These are phyloP conservation scores for Geosmithia putterillii DNA, from an alignment of 2,329 filamentous ascomycete species.

Conservation along the genomic window DNA sequence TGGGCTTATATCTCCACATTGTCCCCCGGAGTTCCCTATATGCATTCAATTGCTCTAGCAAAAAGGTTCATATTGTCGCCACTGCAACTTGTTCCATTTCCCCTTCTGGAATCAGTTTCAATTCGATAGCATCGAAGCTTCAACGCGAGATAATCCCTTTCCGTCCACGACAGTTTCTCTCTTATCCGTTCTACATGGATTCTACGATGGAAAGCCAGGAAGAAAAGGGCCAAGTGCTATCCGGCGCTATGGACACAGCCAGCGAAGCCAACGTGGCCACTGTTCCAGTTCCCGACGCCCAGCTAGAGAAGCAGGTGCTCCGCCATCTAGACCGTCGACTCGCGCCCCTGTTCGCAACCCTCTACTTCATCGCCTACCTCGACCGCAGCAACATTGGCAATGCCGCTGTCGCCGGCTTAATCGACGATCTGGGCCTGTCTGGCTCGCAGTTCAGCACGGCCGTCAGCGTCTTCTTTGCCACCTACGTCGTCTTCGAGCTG, in stretches of 20 bases:
- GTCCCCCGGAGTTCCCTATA: too few relatives aligned
- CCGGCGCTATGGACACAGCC: background rate
- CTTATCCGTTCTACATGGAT: background rate
- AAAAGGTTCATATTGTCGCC: too few relatives aligned
- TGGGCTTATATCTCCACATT: too few relatives aligned
- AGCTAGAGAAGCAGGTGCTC: background rate
- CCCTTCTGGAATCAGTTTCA: too few relatives aligned
- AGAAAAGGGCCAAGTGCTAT: background rate
- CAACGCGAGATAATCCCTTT: too few relatives aligned
- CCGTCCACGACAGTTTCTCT: background rate
- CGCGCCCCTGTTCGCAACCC: background rate
- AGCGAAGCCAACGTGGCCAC: background rate
- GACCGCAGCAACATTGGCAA: constrained; percentile 26
- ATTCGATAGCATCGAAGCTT: too few relatives aligned
- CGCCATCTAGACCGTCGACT: background rate
- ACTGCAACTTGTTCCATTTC: too few relatives aligned
- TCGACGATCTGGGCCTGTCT: constrained; percentile 2
- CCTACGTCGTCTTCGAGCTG: constrained; percentile 30
- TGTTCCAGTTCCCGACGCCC: background rate
- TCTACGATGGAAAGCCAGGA: background rate
- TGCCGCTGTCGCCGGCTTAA: constrained; percentile 38
- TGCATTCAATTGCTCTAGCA: too few relatives aligned
- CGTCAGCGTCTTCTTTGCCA: constrained; percentile 31
- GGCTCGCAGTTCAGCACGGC: constrained; percentile 42
- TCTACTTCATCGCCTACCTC: constrained; percentile 21